Evolutionary conservation across 257 asterid genomes (phyloP).

Genomic region (Solanum virginianum): DNA sequence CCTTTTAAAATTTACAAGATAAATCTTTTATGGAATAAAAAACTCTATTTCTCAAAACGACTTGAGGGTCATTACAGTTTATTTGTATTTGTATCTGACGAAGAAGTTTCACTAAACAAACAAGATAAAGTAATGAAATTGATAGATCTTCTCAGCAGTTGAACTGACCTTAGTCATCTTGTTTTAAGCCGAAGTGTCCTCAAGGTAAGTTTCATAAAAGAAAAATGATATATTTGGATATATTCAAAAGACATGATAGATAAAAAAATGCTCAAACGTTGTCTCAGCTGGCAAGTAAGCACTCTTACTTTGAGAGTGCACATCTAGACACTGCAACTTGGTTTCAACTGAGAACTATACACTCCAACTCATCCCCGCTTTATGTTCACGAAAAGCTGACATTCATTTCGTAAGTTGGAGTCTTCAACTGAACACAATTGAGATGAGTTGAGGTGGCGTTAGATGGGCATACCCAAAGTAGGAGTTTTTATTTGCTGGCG

Average conservation of each 20-base stretch:
- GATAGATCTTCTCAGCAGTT: neutral
- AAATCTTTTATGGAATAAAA: no score
- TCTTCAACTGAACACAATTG: neutral
- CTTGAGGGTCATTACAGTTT: no score
- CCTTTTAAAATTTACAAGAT: no score
- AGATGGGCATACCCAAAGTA: no score
- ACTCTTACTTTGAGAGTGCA: no score
- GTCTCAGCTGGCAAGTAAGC: no score
- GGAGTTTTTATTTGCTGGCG: neutral
- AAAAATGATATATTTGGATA: neutral
- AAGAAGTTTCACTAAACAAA: neutral
- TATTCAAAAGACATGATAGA: neutral
- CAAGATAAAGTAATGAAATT: neutral
- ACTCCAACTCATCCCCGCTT: no score
- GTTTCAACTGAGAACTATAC: neutral
- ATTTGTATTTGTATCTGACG: neutral
- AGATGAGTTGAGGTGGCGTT: no score
- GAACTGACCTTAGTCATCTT: neutral
- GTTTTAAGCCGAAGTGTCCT: neutral
- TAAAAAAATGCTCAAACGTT: no score
- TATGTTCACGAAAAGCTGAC: rapidly evolving
- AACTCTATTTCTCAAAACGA: no score
- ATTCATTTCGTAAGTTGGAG: neutral
- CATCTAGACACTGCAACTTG: no score
- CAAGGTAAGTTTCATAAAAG: neutral